phyloP scores from a whole-genome alignment of 441 rosid genomes.

The Populus trichocarpa region DNA sequence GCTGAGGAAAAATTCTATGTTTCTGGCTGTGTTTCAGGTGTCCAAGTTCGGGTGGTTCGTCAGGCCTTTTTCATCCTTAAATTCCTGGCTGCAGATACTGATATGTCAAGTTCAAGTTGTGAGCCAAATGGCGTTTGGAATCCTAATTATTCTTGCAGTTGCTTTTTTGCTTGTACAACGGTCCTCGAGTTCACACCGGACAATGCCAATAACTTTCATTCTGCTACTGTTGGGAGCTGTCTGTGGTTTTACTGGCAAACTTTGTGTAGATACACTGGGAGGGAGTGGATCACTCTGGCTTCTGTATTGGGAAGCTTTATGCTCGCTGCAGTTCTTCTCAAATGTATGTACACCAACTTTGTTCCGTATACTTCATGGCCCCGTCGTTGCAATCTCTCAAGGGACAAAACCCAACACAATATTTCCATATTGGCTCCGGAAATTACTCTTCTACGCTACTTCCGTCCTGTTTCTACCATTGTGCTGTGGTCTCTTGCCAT shows the following conservation, averaged over 20 bases:
- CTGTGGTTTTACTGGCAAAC: constrained; percentile 75
- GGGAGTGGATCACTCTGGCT: constrained; percentile 78
- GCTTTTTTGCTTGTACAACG: constrained; percentile 64
- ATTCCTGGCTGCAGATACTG: constrained; percentile 43
- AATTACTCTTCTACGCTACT: constrained; percentile 37
- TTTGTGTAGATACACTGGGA: constrained; percentile 82
- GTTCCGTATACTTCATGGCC: constrained; percentile 54
- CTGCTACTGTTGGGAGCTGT: constrained; percentile 59
- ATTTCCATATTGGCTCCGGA: constrained; percentile 65
- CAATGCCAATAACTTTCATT: constrained; percentile 70
- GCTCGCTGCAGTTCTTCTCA: constrained; percentile 61
- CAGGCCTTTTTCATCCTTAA: constrained; percentile 43
- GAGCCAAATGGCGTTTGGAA: constrained; percentile 58
- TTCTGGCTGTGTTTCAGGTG: constrained; percentile 29
- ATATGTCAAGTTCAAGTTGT: constrained; percentile 59
- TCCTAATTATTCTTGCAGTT: constrained; percentile 51
- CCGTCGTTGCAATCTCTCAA: constrained; percentile 26
- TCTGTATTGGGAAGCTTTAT: constrained; percentile 62
- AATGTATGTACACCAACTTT: constrained; percentile 39
- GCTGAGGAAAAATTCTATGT: not conserved
- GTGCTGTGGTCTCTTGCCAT: constrained; percentile 71
- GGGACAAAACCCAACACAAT: constrained; percentile 20
- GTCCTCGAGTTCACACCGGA: constrained; percentile 47
- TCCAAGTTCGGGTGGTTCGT: constrained; percentile 73
- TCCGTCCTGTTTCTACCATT: constrained; percentile 49